Base-by-base conservation (phyloP, 345 rosid species). In the Xanthoceras sorbifolium region DNA sequence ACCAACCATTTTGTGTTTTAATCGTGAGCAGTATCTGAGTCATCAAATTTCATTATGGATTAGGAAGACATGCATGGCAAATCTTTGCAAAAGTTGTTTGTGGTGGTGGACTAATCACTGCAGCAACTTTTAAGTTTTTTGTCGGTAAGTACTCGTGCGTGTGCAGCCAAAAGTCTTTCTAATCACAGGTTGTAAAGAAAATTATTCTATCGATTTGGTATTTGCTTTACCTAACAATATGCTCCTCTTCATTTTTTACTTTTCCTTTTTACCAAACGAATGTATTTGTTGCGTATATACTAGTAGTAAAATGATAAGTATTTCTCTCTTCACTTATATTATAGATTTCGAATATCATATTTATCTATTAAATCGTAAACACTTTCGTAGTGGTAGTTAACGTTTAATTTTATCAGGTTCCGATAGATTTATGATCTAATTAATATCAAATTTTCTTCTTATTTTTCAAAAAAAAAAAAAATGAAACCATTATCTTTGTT, bases 141-240 rank as follows among this genome's bases (percentile, higher is more conserved):
- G 77, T 71, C 76, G 54, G 25, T 20, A 64, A 63, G 50, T 75
- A n/a, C n/a, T 10, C 9, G 1, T 22, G 20, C 2, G 22, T 44
- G 67, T 66, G 64, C 28, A 62, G 25, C 66, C 63, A 32, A 6
- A 28, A 9, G 9, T 29, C 34, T 22, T 29, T 54, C 32, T 31
- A 38, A 67, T 29, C 50, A 71, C 1, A 14, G 17, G 71, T 66
- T 76, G 83, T 76, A 76, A 72, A 72, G 76, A 17, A 72, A 76
- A 48, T 6, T 22, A 10, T 44, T 40, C 17, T 28, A 61, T 26
- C 66, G 15, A 18, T 34, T 50, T 50, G 71, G 42, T 36, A 34
- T 23, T 54, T 50, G 38, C 72, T 68, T 64, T 73, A 57, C 81
- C 73, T 57, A 66, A 65, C 62, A 66, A 28, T 31, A 9, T 46